These are phyloP conservation scores for Magnusiomyces tetraspermus DNA, from an alignment of 1,139 yeast species.

Conservation along the genomic window DNA sequence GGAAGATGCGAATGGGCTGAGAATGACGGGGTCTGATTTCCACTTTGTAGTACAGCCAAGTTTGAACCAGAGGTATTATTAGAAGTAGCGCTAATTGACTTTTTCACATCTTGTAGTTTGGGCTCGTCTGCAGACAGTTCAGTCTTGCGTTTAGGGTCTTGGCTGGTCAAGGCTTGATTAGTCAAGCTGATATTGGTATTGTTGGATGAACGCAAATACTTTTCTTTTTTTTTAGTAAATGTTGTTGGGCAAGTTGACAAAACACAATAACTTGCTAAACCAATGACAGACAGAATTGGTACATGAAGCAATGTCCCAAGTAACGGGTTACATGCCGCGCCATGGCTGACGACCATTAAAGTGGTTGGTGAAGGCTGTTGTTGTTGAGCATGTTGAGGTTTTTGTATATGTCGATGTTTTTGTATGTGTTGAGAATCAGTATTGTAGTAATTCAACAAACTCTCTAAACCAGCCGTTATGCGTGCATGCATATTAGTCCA, in stretches of 20 bases:
- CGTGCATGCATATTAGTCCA: conserved; percentile 33
- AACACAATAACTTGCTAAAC: conserved; percentile 24
- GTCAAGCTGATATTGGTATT: too few relatives aligned
- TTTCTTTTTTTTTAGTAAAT: too few relatives aligned
- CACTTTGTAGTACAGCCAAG: too few relatives aligned
- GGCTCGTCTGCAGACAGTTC: too few relatives aligned
- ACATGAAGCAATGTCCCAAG: conserved; percentile 28
- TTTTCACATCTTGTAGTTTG: too few relatives aligned
- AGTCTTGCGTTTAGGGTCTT: too few relatives aligned
- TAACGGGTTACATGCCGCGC: conserved; percentile 35
- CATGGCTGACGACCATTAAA: conserved; percentile 33
- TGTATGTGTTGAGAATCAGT: neutral
- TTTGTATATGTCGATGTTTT: neutral
- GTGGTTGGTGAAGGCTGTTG: conserved; percentile 20
- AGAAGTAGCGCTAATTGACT: too few relatives aligned
- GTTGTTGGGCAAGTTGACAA: neutral
- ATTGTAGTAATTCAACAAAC: conserved; percentile 22
- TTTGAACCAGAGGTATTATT: too few relatives aligned
- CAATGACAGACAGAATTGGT: conserved; percentile 30
- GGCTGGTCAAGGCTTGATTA: too few relatives aligned
- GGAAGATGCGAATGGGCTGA: too few relatives aligned
- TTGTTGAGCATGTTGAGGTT: conserved; percentile 1
- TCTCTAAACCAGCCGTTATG: conserved; percentile 25
- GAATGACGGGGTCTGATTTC: too few relatives aligned
- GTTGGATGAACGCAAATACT: too few relatives aligned